phyloP scores from a whole-genome alignment of 768 basidiomycete genomes.

The Dioszegia hungarica region DNA sequence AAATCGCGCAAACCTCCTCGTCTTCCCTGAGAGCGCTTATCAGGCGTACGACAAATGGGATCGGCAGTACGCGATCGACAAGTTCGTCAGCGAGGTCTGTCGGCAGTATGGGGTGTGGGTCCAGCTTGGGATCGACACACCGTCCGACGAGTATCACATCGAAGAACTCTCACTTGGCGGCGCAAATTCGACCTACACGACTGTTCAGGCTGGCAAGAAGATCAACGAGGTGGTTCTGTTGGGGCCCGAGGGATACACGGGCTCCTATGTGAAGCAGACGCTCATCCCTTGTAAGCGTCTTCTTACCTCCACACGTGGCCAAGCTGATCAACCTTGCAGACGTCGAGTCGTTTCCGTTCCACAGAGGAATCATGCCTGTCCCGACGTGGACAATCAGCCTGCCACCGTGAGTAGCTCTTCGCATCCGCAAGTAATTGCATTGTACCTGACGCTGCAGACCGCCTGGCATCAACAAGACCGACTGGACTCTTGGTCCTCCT shows the following conservation, averaged over 20 bases:
- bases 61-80: conserved; percentile 5
- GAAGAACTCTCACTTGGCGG: neutral
- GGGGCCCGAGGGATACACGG: conserved; percentile 9
- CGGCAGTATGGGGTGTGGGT: conserved; percentile 15
- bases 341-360: conserved; percentile 11
- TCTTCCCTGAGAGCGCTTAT: conserved; percentile 15
- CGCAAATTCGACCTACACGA: neutral
- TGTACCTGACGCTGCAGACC: conserved; percentile 1
- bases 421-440: neutral
- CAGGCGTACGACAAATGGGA: neutral
- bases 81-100: neutral
- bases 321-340: conserved; percentile 1
- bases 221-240: conserved; percentile 15
- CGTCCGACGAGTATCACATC: neutral
- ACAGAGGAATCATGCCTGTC: neutral
- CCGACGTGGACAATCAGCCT: conserved; percentile 9
- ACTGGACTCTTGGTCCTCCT: conserved; percentile 1
- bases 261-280: conserved; percentile 14
- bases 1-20: conserved; percentile 9
- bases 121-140: conserved; percentile 8
- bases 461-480: conserved; percentile 4
- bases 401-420: conserved; percentile 1
- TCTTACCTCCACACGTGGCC: neutral
- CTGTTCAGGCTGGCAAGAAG: neutral
- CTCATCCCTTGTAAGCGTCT: conserved; percentile 10